Conservation (phyloP, 805 yeast species). For the Priceomyces carsonii region DNA sequence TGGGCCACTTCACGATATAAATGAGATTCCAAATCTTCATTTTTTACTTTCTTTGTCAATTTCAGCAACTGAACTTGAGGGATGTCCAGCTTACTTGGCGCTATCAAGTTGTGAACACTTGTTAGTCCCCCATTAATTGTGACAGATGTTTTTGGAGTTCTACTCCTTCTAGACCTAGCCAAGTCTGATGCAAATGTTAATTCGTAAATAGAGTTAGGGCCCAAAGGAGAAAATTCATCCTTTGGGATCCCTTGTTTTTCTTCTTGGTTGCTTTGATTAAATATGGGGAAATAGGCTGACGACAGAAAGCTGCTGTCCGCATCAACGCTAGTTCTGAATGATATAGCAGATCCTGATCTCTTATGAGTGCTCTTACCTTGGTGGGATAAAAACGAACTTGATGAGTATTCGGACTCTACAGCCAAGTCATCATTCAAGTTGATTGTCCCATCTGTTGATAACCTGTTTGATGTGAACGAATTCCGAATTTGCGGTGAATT, state of each 20-base stretch:
- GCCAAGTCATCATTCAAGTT: conserved; percentile 37
- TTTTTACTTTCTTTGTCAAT: conserved; percentile 24
- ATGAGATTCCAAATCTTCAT: conserved; percentile 17
- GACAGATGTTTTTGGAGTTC: conserved; percentile 34
- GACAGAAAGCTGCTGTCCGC: conserved; percentile 31
- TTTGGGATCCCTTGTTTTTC: conserved; percentile 14
- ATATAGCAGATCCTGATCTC: conserved; percentile 16
- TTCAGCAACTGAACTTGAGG: conserved; percentile 68
- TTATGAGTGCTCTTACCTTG: conserved; percentile 8
- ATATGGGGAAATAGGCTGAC: conserved; percentile 22
- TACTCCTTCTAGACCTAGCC: conserved; percentile 35
- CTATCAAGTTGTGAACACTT: conserved; percentile 44
- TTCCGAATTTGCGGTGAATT: neutral
- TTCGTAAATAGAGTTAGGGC: conserved; percentile 77
- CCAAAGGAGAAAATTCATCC: conserved; percentile 52
- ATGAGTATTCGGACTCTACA: conserved; percentile 22
- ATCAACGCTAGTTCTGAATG: conserved; percentile 31
- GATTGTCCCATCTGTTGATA: conserved; percentile 22
- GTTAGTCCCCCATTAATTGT: conserved; percentile 45
- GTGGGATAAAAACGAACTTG: conserved; percentile 16
- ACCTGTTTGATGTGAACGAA: conserved; percentile 10
- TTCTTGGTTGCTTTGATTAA: conserved; percentile 13
- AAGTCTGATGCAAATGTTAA: conserved; percentile 62
- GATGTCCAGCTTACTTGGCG: conserved; percentile 81
- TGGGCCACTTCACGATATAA: conserved; percentile 19